Evolutionary conservation across 2,329 filamentous ascomycete genomes (phyloP), one percentile per base, ranked within the genome.

Genomic region (Pseudocercospora ulei): DNA sequence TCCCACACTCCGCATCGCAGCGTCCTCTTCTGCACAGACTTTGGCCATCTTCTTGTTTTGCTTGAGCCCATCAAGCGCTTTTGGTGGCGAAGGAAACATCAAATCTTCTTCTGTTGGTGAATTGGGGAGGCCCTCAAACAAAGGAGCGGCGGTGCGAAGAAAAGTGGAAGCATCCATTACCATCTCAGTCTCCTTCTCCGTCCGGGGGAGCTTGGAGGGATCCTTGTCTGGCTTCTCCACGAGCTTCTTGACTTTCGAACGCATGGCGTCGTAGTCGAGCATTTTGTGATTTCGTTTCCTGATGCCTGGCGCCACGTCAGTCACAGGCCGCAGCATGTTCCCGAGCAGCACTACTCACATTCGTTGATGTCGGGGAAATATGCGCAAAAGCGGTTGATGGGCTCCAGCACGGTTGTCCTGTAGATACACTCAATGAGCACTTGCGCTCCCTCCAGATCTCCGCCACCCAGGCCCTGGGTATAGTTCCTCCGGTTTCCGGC

Each of bases 281-380:
- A 96, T 80, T 65, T 98, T 98, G 73, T 98, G 83, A 57, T 92
- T 82, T 56, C 92, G 84, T 69, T 98, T 98, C 69, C 96, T 98
- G 65, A 98, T 95, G 65, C 76, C 76, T 81, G 50, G 5, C 16
- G 13, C 0, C 4, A 3, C 2, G 13, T 49, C 20, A 49, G 47
- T 12, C 7, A 17, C 7, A 2, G 14, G 17, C 11, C 4, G 8
- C 4, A 3, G 11, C 9, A 26, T 11, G 5, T 14, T 11, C n/a
- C 8, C 8, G 9, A 13, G n/a, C 9, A 16, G 13, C 12, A 3
- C 7, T 4, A 58, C 75, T 39, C 66, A 80, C 88, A 95, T 68
- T 95, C 86, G 65, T 98, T 98, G 59, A 98, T 87, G 62, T 98
- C 90, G 20, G 90, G 88, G 64, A 98, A 98, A 68, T 98, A 98